Conservation (phyloP, 345 rosid species). For the Raphanus raphanistrum region DNA sequence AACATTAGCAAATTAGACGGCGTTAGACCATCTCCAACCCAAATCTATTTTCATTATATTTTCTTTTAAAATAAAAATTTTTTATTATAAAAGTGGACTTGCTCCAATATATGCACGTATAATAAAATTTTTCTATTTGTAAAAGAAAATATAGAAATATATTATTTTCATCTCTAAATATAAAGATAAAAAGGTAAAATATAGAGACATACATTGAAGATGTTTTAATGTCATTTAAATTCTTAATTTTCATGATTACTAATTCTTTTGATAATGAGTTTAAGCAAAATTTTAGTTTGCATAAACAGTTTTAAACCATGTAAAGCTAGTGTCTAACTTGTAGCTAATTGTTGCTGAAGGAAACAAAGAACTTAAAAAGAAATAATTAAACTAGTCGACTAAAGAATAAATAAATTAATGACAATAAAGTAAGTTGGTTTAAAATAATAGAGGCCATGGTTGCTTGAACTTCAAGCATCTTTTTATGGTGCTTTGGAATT, state of each 20-base stretch:
- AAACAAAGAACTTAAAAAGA: slow-evolving; percentile 26
- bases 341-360: slow-evolving; percentile 45
- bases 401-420: slow-evolving; percentile 17
- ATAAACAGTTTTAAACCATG: slow-evolving; percentile 9
- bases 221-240: not conserved
- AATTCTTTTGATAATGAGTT: not conserved
- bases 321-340: slow-evolving; percentile 68
- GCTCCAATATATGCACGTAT: too few species aligned
- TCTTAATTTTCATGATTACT: not conserved
- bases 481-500: slow-evolving; percentile 58
- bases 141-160: too few species aligned
- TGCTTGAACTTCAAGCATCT: slow-evolving; percentile 95
- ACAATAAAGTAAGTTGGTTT: slow-evolving; percentile 53
- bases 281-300: not conserved
- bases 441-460: slow-evolving; percentile 50
- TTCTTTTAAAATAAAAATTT: too few species aligned
- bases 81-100: too few species aligned
- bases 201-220: too few species aligned
- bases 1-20: not conserved
- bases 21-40: not conserved
- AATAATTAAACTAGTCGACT: not conserved
- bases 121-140: too few species aligned
- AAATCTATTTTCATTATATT: too few species aligned
- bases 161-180: too few species aligned
- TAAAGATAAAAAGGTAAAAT: too few species aligned